Conservation (phyloP, 495 filamentous ascomycete genomes). For the Filosporella fistucella region DNA sequence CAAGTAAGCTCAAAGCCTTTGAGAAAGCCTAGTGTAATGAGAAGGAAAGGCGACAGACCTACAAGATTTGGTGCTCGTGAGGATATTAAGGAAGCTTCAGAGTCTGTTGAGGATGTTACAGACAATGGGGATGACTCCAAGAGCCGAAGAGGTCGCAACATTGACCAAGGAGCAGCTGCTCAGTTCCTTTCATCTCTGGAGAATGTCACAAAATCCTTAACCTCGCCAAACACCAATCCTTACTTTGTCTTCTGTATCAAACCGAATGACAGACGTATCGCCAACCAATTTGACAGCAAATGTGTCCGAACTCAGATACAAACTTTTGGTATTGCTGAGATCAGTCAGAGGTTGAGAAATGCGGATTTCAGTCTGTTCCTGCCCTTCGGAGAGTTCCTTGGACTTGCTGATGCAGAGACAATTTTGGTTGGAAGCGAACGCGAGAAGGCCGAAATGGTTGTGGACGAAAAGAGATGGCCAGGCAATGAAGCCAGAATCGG, state of each 20-base stretch:
- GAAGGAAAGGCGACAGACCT: conserved; percentile 55
- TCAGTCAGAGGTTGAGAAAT: conserved; percentile 85
- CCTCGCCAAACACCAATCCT: conserved; percentile 74
- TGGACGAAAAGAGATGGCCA: conserved; percentile 88
- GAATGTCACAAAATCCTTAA: conserved; percentile 80
- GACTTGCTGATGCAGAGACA: conserved; percentile 76
- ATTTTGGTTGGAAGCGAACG: conserved; percentile 85
- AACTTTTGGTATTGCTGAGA: conserved; percentile 94
- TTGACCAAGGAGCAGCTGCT: conserved; percentile 80
- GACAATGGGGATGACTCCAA: conserved; percentile 49
- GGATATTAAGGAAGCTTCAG: conserved; percentile 22
- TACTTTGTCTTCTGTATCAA: conserved; percentile 98
- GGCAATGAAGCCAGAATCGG: conserved; percentile 87
- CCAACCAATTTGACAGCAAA: conserved; percentile 98
- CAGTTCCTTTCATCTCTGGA: conserved; percentile 90
- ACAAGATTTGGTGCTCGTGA: conserved; percentile 33
- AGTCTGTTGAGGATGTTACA: conserved; percentile 42
- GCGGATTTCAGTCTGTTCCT: conserved; percentile 95
- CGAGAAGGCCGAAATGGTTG: conserved; percentile 84
- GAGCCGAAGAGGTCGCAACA: conserved; percentile 31
- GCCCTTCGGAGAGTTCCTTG: conserved; percentile 93
- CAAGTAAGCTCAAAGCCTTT: conserved; percentile 92
- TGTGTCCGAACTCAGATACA: conserved; percentile 93
- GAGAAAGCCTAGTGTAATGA: conserved; percentile 89
- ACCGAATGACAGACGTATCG: conserved; percentile 94